These are phyloP conservation scores for Yamadazyma triangularis DNA, from an alignment of 1,139 yeast genomes.

Conservation along the genomic window DNA sequence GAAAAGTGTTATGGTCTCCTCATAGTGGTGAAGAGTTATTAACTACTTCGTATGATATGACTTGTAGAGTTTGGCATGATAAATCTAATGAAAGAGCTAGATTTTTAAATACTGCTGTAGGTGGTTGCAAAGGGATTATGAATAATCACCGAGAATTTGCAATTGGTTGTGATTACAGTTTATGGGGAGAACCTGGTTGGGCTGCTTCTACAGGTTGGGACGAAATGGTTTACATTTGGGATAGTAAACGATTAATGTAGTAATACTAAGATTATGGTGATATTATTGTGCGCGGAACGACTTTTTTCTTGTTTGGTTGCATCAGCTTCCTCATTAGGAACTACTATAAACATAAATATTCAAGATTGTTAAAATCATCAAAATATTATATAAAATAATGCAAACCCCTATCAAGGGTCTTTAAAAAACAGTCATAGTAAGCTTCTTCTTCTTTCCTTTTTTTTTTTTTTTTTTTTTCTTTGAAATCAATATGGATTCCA, in stretches of 20 bases:
- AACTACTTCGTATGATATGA: conserved; percentile 89
- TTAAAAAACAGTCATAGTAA: too few species aligned
- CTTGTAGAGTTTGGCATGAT: conserved; percentile 82
- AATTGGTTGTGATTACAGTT: conserved; percentile 90
- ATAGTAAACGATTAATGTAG: conserved; percentile 51
- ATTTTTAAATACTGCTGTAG: conserved; percentile 30
- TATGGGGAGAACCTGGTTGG: conserved; percentile 98
- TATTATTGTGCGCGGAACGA: too few species aligned
- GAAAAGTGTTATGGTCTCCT: conserved; percentile 85
- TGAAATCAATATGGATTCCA: background rate
- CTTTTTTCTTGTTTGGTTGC: too few species aligned
- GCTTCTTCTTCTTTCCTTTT: background rate
- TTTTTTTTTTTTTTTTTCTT: background rate
- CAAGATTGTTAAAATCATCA: background rate
- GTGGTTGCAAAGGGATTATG: conserved; percentile 56
- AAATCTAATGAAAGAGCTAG: conserved; percentile 52
- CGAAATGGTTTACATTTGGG: conserved; percentile 92
- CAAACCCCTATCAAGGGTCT: too few species aligned
- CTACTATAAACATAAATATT: conserved; percentile 7
- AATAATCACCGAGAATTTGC: conserved; percentile 81
- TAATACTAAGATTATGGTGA: too few species aligned
- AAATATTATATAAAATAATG: too few species aligned
- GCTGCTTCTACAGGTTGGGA: conserved; percentile 97
- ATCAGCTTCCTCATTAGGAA: conserved; percentile 6
- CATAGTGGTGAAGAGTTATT: conserved; percentile 69